These are phyloP conservation scores for Colletotrichum abscissum DNA, from an alignment of 2,329 filamentous ascomycete species.

Conservation along the genomic window DNA sequence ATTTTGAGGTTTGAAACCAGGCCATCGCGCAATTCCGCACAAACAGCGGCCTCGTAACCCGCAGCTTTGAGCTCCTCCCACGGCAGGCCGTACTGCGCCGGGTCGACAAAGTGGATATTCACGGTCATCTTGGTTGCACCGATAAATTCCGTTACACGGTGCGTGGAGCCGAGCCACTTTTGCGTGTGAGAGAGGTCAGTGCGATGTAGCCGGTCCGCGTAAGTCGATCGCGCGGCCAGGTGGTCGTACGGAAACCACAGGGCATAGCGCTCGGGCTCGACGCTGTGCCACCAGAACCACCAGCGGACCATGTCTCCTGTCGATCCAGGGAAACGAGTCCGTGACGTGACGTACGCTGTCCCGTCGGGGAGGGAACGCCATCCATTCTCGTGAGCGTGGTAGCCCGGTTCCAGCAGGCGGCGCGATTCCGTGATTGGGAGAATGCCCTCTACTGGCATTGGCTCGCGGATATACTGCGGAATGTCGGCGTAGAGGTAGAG, in stretches of 20 bases:
- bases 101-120: slow-evolving; percentile 30
- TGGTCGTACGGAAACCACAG: slow-evolving; percentile 32
- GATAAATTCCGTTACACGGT: slow-evolving; percentile 31
- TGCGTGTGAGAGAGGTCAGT: slow-evolving; percentile 29
- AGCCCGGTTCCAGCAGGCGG: slow-evolving; percentile 24
- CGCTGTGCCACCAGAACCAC: slow-evolving; percentile 35
- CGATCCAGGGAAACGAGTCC: slow-evolving; percentile 27
- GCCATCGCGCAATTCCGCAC: slow-evolving; percentile 22
- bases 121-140: slow-evolving; percentile 24
- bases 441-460: slow-evolving; percentile 12
- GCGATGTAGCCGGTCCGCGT: slow-evolving; percentile 28
- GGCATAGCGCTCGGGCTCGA: slow-evolving; percentile 33
- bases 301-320: slow-evolving; percentile 32
- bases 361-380: slow-evolving; percentile 25
- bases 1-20: slow-evolving; percentile 25
- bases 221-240: slow-evolving; percentile 14
- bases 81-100: slow-evolving; percentile 25
- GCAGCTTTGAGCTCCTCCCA: slow-evolving; percentile 23
- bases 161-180: slow-evolving; percentile 33
- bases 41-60: slow-evolving; percentile 24
- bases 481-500: slow-evolving; percentile 29
- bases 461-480: slow-evolving; percentile 23
- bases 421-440: slow-evolving; percentile 2
- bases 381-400: slow-evolving; percentile 26
- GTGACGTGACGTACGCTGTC: slow-evolving; percentile 24